phyloP scores from a whole-genome alignment of 139 green algal genomes.

The Tetraselmis chui region DNA sequence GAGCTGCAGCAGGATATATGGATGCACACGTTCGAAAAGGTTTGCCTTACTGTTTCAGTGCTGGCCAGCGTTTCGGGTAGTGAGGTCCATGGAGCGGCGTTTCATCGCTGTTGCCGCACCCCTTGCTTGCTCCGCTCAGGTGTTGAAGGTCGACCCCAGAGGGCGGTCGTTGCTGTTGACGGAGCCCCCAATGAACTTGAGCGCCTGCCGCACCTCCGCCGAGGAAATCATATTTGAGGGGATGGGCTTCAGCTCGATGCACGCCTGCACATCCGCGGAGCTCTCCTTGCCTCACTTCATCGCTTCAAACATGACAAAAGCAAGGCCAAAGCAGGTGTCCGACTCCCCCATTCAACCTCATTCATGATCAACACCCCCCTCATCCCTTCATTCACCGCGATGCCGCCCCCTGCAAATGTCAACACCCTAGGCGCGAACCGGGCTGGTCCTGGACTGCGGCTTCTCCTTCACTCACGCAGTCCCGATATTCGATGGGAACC shows the following conservation, averaged over 20 bases:
- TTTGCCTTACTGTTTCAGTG: conserved; percentile 7
- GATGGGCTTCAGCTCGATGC: conserved; percentile 55
- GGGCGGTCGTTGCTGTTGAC: conserved; percentile 61
- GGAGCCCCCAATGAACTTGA: conserved; percentile 78
- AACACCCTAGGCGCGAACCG: conserved; percentile 4
- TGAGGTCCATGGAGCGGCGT: neutral
- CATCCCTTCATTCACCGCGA: no score
- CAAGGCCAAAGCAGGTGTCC: neutral
- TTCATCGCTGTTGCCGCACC: neutral
- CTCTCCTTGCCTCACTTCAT: conserved; percentile 44
- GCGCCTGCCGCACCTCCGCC: conserved; percentile 41
- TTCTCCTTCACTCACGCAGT: conserved; percentile 46
- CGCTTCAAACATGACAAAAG: conserved; percentile 19
- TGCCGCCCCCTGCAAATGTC: no score
- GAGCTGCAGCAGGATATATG: conserved; percentile 80
- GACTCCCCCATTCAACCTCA: neutral
- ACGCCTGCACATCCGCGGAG: conserved; percentile 41
- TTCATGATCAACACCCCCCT: no score
- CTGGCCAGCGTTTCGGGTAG: neutral
- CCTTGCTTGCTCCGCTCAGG: neutral
- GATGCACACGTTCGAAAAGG: conserved; percentile 24
- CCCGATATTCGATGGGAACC: conserved; percentile 37
- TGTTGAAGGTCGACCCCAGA: conserved; percentile 16
- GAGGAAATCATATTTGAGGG: conserved; percentile 78
- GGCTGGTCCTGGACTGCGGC: conserved; percentile 56